Conservation (phyloP, 2,329 filamentous ascomycete genomes). For the Aquanectria penicillioides region DNA sequence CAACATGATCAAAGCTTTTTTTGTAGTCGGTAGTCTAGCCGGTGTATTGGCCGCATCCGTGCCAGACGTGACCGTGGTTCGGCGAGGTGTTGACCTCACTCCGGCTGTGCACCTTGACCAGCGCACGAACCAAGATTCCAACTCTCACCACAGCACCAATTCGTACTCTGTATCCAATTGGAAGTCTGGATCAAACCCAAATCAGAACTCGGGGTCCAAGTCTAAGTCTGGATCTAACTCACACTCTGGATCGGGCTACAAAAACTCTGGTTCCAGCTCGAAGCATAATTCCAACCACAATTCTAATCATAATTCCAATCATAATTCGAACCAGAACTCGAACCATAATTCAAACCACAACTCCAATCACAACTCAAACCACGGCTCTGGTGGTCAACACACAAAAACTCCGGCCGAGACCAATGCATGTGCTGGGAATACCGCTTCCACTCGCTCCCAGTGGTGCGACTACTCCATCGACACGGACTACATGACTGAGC, state of each 20-base stretch:
- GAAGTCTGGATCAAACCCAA: no score
- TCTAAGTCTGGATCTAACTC: no score
- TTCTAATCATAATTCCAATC: no score
- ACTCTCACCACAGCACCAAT: no score
- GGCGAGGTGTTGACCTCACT: background rate
- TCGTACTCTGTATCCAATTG: no score
- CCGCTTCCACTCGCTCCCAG: slow-evolving; percentile 42
- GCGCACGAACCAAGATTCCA: no score
- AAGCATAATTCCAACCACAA: no score
- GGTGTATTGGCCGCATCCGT: slow-evolving; percentile 2
- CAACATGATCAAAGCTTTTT: slow-evolving; percentile 6
- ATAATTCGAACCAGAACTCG: no score
- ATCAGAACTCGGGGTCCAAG: no score
- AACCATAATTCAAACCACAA: background rate
- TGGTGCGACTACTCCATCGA: slow-evolving; percentile 61
- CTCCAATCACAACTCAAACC: background rate
- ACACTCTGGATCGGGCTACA: no score
- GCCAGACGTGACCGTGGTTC: background rate
- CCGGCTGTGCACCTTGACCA: background rate
- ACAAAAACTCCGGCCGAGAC: background rate
- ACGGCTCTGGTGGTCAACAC: background rate
- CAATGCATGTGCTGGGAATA: slow-evolving; percentile 32
- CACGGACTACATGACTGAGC: slow-evolving; percentile 55
- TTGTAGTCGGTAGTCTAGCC: slow-evolving; percentile 1
- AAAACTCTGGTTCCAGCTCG: no score